Evolutionary conservation across 1,284 basidiomycete genomes (phyloP), one percentile per base, ranked within the genome.

Genomic region (Kwoniella shivajii): DNA sequence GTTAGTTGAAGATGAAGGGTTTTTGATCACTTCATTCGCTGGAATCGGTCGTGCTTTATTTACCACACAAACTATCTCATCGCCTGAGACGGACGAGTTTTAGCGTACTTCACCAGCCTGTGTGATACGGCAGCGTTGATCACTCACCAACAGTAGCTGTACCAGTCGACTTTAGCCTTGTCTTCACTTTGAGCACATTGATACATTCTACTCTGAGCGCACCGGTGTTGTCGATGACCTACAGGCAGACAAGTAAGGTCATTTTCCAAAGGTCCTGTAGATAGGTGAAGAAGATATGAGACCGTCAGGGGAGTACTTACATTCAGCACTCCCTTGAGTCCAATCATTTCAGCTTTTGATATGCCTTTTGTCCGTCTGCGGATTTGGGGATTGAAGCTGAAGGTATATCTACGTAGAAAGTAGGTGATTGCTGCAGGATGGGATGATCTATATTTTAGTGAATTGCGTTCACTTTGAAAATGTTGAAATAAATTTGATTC

Each of bases 201-300:
- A 99, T 92, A 72, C 94, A 96, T 81, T 98, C 95, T 38, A 95
- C 89, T 57, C 96, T 81, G 61, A 98, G 83, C 2, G 91, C 95
- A 55, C 95, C 95, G n/a, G 95, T 95, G 80, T 99, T 99, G 84
- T 98, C 95, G 76, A 98, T 96, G 68, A 94, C 88, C 89, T 93
- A 69, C 0, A 10, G 39, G 9, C 10, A 13, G n/a, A 31, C 4
- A 31, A 7, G 6, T 10, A 30, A 16, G 10, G 22, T n/a, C 10
- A 46, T 13, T 13, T 44, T 27, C 22, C 11, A 10, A 10, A 26
- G 14, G 7, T 24, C 11, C 42, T n/a, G n/a, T n/a, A n/a, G n/a
- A n/a, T n/a, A n/a, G 22, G 20, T 26, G 27, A 44, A n/a, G 20
- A 20, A 27, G 22, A 50, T 33, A 5, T 5, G 11, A 9, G 16